A percentile compares a stretch with the other conserved stretches of the same genome.
phyloP scores from a whole-genome alignment of 2,329 filamentous ascomycete genomes.

The Dryadomyces sulphureus region DNA sequence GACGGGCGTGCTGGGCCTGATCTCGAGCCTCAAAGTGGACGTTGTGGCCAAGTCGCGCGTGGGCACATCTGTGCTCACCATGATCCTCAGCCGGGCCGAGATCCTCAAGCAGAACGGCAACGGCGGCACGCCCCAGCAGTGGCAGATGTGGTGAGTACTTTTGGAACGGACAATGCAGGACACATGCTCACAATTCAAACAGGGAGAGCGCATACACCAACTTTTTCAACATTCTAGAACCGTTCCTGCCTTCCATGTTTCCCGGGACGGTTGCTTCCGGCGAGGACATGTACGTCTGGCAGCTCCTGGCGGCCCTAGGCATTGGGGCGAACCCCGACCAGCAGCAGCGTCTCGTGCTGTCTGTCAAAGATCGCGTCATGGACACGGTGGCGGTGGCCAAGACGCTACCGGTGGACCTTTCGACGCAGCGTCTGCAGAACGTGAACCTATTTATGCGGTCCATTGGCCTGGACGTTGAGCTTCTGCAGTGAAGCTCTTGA shows the following conservation, averaged over 20 bases:
- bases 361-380: conserved; percentile 96
- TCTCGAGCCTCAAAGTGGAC: conserved; percentile 72
- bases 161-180: neutral
- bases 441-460: conserved; percentile 98
- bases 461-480: conserved; percentile 92
- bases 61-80: conserved; percentile 78
- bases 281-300: conserved; percentile 95
- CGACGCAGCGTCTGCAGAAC: conserved; percentile 68
- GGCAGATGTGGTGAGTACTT: conserved; percentile 58
- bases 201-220: conserved; percentile 68
- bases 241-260: conserved; percentile 73
- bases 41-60: conserved; percentile 76
- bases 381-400: conserved; percentile 83
- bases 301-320: conserved; percentile 88
- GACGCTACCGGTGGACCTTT: conserved; percentile 76
- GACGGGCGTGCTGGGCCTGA: conserved; percentile 72
- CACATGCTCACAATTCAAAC: conserved; percentile 19
- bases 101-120: conserved; percentile 74
- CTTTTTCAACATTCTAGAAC: conserved; percentile 79
- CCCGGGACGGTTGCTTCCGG: conserved; percentile 78
- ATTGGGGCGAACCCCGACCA: conserved; percentile 88
- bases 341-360: conserved; percentile 84
- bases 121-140: conserved; percentile 55
- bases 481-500: conserved; percentile 25
- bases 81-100: conserved; percentile 87